Evolutionary conservation across 768 basidiomycete species (phyloP).

Genomic region (Tylopilus vinaceipallidus): DNA sequence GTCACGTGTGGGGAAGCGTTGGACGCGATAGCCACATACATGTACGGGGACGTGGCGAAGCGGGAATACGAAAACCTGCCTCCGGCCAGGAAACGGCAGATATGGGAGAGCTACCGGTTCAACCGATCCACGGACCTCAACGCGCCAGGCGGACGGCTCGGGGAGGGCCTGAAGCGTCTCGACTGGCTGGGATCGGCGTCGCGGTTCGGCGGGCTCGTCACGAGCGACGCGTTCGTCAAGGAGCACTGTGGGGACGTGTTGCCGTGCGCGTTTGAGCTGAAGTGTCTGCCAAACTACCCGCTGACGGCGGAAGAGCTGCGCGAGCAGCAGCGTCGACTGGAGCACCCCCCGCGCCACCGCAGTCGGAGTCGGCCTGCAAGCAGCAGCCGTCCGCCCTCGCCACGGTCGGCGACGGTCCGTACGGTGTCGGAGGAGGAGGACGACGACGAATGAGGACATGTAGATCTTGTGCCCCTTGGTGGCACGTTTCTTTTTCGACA

Average conservation of each 20-base stretch:
- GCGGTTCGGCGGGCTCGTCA: slow-evolving; percentile 60
- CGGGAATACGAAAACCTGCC: slow-evolving; percentile 50
- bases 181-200: slow-evolving; percentile 63
- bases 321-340: slow-evolving; percentile 42
- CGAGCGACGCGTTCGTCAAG: slow-evolving; percentile 43
- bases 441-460: slow-evolving; percentile 2
- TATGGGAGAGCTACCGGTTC: slow-evolving; percentile 54
- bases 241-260: slow-evolving; percentile 45
- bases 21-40: slow-evolving; percentile 47
- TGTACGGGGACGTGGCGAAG: slow-evolving; percentile 51
- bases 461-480: background rate
- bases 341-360: slow-evolving; percentile 18
- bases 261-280: slow-evolving; percentile 61
- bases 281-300: slow-evolving; percentile 46
- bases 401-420: slow-evolving; percentile 13
- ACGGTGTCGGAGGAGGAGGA: slow-evolving; percentile 17
- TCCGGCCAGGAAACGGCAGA: slow-evolving; percentile 35
- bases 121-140: slow-evolving; percentile 64
- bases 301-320: slow-evolving; percentile 49
- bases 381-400: slow-evolving; percentile 20
- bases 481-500: background rate
- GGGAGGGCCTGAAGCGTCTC: slow-evolving; percentile 58
- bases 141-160: slow-evolving; percentile 69
- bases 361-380: slow-evolving; percentile 20
- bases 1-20: slow-evolving; percentile 69